Evolutionary conservation across 2,329 filamentous ascomycete genomes (phyloP).

Genomic region (Fusarium multiceps): DNA sequence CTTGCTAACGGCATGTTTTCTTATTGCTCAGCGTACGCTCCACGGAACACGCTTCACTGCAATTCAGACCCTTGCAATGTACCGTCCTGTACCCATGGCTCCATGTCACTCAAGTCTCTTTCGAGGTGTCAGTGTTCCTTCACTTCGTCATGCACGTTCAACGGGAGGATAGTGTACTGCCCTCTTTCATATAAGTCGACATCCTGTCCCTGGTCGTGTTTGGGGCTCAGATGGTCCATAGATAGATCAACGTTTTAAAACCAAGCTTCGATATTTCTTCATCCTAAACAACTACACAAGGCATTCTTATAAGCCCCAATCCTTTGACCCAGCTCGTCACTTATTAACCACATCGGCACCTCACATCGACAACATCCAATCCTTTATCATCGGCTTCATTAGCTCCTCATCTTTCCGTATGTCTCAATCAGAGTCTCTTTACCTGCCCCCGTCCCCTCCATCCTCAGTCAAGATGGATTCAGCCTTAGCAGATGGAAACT

Average conservation of each 20-base stretch:
- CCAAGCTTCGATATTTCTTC: conserved; percentile 40
- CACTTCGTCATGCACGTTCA: conserved; percentile 47
- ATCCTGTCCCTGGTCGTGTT: conserved; percentile 46
- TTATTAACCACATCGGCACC: conserved; percentile 34
- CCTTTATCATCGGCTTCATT: conserved; percentile 33
- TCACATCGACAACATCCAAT: conserved; percentile 36
- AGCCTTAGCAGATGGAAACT: conserved; percentile 43
- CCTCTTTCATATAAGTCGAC: conserved; percentile 49
- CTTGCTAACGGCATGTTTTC: conserved; percentile 38
- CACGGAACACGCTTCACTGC: conserved; percentile 35
- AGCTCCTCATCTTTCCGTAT: conserved; percentile 44
- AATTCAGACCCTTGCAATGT: conserved; percentile 43
- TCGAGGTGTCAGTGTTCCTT: conserved; percentile 44
- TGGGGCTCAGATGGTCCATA: conserved; percentile 49
- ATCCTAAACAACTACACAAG: conserved; percentile 38
- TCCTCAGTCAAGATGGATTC: conserved; percentile 48
- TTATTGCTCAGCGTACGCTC: conserved; percentile 43
- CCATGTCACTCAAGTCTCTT: conserved; percentile 46
- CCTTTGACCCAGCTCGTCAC: conserved; percentile 25
- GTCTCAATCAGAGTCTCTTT: conserved; percentile 47
- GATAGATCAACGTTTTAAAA: conserved; percentile 45
- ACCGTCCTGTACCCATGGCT: conserved; percentile 40
- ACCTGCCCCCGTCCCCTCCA: conserved; percentile 45
- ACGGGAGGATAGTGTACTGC: conserved; percentile 42
- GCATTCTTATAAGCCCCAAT: conserved; percentile 39